Evolutionary conservation across 2,329 filamentous ascomycete genomes (phyloP), one percentile per base, ranked within the genome.

Genomic region (Aurifilum marmelostoma): DNA sequence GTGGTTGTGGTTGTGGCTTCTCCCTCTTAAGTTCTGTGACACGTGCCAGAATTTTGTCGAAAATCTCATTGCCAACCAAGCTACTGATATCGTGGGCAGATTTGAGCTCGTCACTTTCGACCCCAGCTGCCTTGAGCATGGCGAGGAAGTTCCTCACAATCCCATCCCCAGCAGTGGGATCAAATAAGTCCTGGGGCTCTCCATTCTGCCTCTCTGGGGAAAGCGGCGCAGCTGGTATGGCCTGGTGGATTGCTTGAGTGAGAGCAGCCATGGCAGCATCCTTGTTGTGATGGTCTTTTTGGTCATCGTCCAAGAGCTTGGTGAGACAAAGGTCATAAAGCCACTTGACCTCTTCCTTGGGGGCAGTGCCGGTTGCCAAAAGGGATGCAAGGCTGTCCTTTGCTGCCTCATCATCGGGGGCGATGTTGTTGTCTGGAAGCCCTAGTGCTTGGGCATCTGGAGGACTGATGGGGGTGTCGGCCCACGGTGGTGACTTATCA

Each of bases 211-310:
- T 41, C 14, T 62, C 59, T 62, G 59, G 59, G n/a, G 59, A 41
- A 2, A 41, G 59, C 1, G 63, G 37, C 39, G 37, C 27, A 50
- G 63, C 37, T 41, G 63, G 37, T 52, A 29, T 70, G 16, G 67
- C 66, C n/a, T 62, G 59, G 37, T 43, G 12, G 37, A 62, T 37
- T 62, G 59, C 39, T 62, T 62, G 59, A 27, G 39, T 21, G 59
- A 62, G 59, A 14, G 39, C 34, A 41, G 59, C 37, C 59, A 62
- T 39, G 8, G 66, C 24, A n/a, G 66, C 32, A 56, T 71, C 63
- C 32, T 71, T 70, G 63, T 63, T 29, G 63, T 62, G 59, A 9
- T 62, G 59, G 16, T 41, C 37, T 47, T 61, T 54, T 60, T 29
- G 24, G 12, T 50, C 52, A 12, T 37, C 52, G 18, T 37, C 27